Conservation (phyloP, 192 early-diverging fungal species). For the Powellomyces hirtus region DNA sequence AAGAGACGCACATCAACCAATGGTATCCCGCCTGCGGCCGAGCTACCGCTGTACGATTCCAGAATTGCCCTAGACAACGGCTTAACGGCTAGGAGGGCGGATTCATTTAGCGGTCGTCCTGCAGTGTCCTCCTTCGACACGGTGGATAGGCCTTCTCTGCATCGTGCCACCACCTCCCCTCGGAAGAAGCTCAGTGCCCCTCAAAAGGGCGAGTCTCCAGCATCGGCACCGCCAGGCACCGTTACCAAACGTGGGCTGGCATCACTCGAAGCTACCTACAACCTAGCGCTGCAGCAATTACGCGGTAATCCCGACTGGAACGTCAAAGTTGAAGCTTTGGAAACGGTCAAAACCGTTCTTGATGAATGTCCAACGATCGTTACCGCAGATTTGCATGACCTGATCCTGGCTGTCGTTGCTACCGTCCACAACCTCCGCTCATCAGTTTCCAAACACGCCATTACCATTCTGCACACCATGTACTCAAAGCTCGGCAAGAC, state of each 20-base stretch:
- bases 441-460: slow-evolving; percentile 32
- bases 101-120: too few species aligned
- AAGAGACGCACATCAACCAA: not conserved
- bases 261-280: not conserved
- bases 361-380: not conserved
- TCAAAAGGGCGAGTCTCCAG: not conserved
- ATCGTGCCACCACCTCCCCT: not conserved
- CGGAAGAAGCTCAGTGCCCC: slow-evolving; percentile 4
- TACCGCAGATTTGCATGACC: slow-evolving; percentile 18
- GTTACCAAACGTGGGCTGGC: not conserved
- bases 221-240: not conserved
- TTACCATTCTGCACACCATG: slow-evolving; percentile 11
- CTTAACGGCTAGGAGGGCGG: too few species aligned
- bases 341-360: slow-evolving; percentile 9
- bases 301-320: slow-evolving; percentile 16
- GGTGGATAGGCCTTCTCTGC: not conserved
- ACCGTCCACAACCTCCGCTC: slow-evolving; percentile 34
- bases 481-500: slow-evolving; percentile 21
- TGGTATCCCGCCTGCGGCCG: not conserved
- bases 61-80: too few species aligned
- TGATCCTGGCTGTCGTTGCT: slow-evolving; percentile 14
- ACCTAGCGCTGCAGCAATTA: slow-evolving; percentile 12
- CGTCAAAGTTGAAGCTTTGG: slow-evolving; percentile 8
- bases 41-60: not conserved
- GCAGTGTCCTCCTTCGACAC: too few species aligned